Evolutionary conservation across 345 rosid genomes (phyloP), one percentile per base, ranked within the genome.

Genomic region (Lenwebbia sp.): DNA sequence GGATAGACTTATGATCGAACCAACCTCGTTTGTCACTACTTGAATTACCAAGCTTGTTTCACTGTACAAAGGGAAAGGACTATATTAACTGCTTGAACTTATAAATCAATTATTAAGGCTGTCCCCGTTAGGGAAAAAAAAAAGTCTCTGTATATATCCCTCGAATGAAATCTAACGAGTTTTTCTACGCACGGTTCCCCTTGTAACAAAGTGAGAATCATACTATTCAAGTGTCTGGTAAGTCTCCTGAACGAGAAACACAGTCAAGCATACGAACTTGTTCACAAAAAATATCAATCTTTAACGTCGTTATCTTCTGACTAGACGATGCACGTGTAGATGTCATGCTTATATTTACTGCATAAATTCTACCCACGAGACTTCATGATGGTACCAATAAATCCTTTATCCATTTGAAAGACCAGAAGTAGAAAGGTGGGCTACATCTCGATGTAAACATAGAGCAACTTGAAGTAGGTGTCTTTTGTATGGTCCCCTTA

Each of bases 141-240:
- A 10, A 17, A 65, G 2, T 14, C 1, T 19, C 78, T 33, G 10
- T 10, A 19, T 33, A 5, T 8, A 22, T 37, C 78, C 78, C 7
- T 33, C 7, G 0, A 33, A 70, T 9, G 44, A 70, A 19, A 11
- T 1, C 13, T 9, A 17, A 5, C 7, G 7, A 70, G 23, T 70
- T 33, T 70, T 33, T 70, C 47, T 19, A 70, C 2, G 47, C 1
- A 33, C 11, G 25, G 19, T 33, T 19, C 12, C 23, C 44, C 25
- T 19, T 10, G 21, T 6, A 17, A 70, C 7, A 6, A 70, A 19
- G 47, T 0, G 7, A 70, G 78, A 19, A 19, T 19, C 13, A 19
- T 37, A 70, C 0, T 33, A 0, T 19, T 37, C 0, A 0, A 0
- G 41, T 37, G 11, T 70, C 25, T 4, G 0, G 13, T 33, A 70